Evolutionary conservation across 257 asterid species (phyloP).

Genomic region (Salvia splendens): DNA sequence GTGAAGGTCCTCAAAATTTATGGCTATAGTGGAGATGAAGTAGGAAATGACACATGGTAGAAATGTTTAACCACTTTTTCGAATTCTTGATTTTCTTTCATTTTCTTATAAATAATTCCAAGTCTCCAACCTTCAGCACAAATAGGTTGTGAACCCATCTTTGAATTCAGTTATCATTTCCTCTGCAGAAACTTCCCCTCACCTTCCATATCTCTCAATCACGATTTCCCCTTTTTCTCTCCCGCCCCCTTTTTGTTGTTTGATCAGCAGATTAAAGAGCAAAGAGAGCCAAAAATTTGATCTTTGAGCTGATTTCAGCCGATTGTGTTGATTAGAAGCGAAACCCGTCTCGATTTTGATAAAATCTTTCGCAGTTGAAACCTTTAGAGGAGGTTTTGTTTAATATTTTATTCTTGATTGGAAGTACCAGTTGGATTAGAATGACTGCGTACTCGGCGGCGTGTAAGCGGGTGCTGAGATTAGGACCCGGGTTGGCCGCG

Average conservation of each 20-base stretch:
- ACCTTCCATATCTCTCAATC: not conserved
- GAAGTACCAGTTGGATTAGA: conserved; percentile 6
- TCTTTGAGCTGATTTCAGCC: conserved; percentile 4
- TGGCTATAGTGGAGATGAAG: too few species aligned
- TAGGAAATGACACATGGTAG: not conserved
- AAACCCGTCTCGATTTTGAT: conserved; percentile 3
- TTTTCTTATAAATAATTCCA: conserved; percentile 5
- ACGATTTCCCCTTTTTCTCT: not conserved
- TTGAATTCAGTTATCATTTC: conserved; percentile 8
- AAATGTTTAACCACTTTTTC: conserved; percentile 22
- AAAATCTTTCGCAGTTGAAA: not conserved
- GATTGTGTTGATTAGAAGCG: not conserved
- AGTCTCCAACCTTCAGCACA: not conserved
- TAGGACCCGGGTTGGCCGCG: conserved; percentile 36
- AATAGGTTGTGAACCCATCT: conserved; percentile 13
- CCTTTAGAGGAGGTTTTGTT: not conserved
- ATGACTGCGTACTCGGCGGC: conserved; percentile 66
- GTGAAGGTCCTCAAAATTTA: too few species aligned
- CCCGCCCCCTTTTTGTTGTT: conserved; percentile 26
- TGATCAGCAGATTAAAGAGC: too few species aligned
- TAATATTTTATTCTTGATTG: not conserved
- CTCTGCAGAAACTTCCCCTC: conserved; percentile 24
- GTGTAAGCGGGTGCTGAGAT: conserved; percentile 45
- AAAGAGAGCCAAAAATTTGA: not conserved
- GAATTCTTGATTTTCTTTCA: conserved; percentile 18